Evolutionary conservation across 768 basidiomycete genomes (phyloP).

Genomic region (Mycena venus): DNA sequence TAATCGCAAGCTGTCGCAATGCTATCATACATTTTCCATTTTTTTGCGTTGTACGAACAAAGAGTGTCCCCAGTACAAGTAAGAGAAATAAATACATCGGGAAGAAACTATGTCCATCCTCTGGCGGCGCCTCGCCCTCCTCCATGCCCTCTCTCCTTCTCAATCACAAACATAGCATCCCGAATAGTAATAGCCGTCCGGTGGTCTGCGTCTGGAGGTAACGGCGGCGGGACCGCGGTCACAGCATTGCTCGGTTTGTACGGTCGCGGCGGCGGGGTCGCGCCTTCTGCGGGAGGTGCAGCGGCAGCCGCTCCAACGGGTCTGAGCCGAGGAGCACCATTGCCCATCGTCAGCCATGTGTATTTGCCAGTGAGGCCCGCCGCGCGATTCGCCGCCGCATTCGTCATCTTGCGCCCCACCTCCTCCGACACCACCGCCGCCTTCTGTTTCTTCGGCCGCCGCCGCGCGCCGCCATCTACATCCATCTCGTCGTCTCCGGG

Average conservation of each 20-base stretch:
- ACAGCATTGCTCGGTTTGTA: conserved; percentile 69
- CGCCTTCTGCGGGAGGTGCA: not conserved
- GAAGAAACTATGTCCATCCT: conserved; percentile 59
- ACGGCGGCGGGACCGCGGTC: conserved; percentile 40
- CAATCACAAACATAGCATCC: conserved; percentile 89
- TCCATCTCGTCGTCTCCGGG: conserved; percentile 45
- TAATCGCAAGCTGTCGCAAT: not conserved
- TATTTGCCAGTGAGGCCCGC: conserved; percentile 88
- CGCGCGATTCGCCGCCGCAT: conserved; percentile 88
- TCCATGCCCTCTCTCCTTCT: conserved; percentile 87
- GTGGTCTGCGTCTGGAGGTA: conserved; percentile 65
- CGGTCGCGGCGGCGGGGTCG: conserved; percentile 41
- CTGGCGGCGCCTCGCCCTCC: conserved; percentile 83
- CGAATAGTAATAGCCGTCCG: conserved; percentile 74
- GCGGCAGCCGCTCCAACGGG: conserved; percentile 36
- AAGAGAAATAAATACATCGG: not conserved
- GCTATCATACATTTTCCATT: not conserved
- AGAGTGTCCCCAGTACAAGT: not conserved
- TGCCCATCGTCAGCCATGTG: conserved; percentile 84
- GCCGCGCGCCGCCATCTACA: conserved; percentile 70
- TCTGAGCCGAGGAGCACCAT: conserved; percentile 37
- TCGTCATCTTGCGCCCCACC: conserved; percentile 89
- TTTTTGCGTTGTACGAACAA: not conserved
- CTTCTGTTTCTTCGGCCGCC: conserved; percentile 86
- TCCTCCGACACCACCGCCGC: conserved; percentile 91